Evolutionary conservation across 2,329 filamentous ascomycete species (phyloP), one percentile per base, ranked within the genome.

Genomic region (Aspergillus jensenii): DNA sequence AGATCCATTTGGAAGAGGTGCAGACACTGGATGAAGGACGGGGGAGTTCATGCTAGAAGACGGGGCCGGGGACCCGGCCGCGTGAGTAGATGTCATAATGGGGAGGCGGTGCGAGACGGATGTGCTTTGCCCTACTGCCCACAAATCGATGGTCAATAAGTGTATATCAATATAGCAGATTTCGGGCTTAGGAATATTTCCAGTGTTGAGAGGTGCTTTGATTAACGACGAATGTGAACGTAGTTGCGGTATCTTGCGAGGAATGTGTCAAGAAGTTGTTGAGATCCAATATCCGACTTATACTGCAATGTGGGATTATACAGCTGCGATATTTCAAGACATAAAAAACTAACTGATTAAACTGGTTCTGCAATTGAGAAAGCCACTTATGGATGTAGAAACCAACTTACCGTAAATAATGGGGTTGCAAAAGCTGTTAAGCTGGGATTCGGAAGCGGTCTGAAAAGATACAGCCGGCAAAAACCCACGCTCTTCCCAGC

Each of bases 31-130:
- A 9, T 67, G 62, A 35, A 72, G 44, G 9, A 67, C 60, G 4
- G 72, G 71, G 19, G 74, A 74, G 54, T 75, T 75, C 58, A 75
- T 67, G 41, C 71, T 70, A 44, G 73, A 75, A 5, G 73, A 69
- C 12, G 73, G 71, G 4, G 68, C 71, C 25, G 73, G 72, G 19
- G 72, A 73, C 21, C 67, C 71, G 15, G 65, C 62, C 41, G 69
- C 65, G 59, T 73, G 71, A 15, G 59, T 60, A 19, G 73, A 73
- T 39, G 71, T 66, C 72, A 74, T 76, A 11, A 37, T 45, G 17
- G 6, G 15, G 25, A 27, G 7, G 12, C 17, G 33, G 31, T 37
- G 33, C 39, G n/a, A 55, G 41, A 50, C 19, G 17, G 21, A 43
- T n/a, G 48, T 21, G n/a, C 21, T 31, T 41, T 19, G 14, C 37